Base-by-base conservation (phyloP, 2,329 filamentous ascomycete species). In the Xylaria sp. region DNA sequence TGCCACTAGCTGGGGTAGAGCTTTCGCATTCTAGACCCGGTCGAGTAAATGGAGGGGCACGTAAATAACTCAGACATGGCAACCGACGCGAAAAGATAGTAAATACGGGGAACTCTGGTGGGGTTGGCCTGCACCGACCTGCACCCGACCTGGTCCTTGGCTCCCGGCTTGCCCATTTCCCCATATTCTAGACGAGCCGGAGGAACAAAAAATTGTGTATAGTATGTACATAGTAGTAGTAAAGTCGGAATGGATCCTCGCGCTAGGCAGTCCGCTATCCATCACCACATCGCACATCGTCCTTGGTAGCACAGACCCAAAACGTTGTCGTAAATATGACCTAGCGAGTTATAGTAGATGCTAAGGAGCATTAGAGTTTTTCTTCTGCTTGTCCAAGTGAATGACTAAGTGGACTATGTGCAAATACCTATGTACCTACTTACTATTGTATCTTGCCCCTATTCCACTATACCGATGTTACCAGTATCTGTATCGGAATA, bases 121-220 rank as follows among this genome's bases (percentile, higher is more conserved):
- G 61, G 60, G 64, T 60, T 57, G 39, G n/a, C 30, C 48, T 23
- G 43, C 18, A 39, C n/a, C n/a, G n/a, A n/a, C n/a, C n/a, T n/a
- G n/a, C n/a, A n/a, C n/a, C 36, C 18, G 39, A 32, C 30, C 48
- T n/a, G 50, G 32, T 34, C 52, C 65, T 56, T 59, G 60, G 60
- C 55, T 46, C 36, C 23, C n/a, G 48, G 41, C 30, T 52, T 28
- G 34, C 36, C 5, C 52, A 41, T 32, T 60, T 63, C 53, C 66
- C 63, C 66, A 58, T 62, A 59, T 68, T 68, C 66, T 68, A 65
- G 62, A 66, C 63, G 30, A 62, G 58, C 53, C 50, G 30, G 46
- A 36, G 34, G 36, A 48, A 46, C 28, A 30, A 15, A 30, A 53
- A 20, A 25, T 28, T n/a, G n/a, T n/a, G n/a, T n/a, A n/a, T n/a